Base-by-base conservation (phyloP, 441 rosid genomes). In the Mallotus repandus region DNA sequence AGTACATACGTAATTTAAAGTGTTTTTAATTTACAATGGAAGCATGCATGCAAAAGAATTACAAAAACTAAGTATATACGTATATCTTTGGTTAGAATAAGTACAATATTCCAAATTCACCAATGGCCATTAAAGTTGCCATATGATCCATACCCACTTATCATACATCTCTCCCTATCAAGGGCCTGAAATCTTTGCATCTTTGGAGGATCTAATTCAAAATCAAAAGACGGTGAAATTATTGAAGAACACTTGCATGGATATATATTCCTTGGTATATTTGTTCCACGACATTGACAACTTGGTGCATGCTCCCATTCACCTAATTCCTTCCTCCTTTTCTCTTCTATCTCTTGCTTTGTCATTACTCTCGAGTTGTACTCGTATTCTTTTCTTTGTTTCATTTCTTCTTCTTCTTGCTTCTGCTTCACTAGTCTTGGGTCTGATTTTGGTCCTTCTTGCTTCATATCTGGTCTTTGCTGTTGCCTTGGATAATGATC, bases 201-300 rank as follows among this genome's bases (percentile, higher is more conserved):
- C 53, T 18, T n/a, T 63, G 68, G 68, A 10, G 68, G 68, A 41
- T 63, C 53, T n/a, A 63, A 63, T 10, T 46, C 49, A 6, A 3
- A 10, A 19, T 43, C 52, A 63, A 45, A 45, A 43, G 29, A 63
- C 11, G 53, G 52, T 45, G 68, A 45, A 2, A 11, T 4, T 45
- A 19, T 7, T 10, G 49, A 4, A n/a, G 16, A 10, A 11, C 53
- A 63, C n/a, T 18, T 45, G 19, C 43, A 43, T 9, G 29, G 67
- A 19, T 25, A 63, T 63, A 11, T 63, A 63, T 63, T 4, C 29
- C 41, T 63, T 19, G 67, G 52, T 11, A 63, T 63, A 10, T 43
- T 45, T 18, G 67, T 38, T 10, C 67, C 32, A 41, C 52, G 52
- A 19, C 7, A 43, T 18, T 52, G 67, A 16, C 68, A 63, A 63